These are phyloP conservation scores for Pseudodiploospora longispora DNA, from an alignment of 2,329 filamentous ascomycete species.

Conservation along the genomic window DNA sequence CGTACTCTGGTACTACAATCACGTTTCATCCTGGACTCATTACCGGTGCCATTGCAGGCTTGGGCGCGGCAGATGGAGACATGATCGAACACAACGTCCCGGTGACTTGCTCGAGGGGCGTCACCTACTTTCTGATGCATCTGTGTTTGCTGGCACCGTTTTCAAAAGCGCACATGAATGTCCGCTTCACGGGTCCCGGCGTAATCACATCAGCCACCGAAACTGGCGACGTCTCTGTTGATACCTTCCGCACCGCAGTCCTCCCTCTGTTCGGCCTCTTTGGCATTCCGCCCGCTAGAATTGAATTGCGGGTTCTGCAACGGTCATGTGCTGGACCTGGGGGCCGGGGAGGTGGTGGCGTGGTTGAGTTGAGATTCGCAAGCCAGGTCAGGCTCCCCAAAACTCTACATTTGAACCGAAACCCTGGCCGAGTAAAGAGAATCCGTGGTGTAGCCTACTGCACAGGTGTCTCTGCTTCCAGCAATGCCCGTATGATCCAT, in stretches of 20 bases:
- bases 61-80: slow-evolving; percentile 61
- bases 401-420: slow-evolving; percentile 79
- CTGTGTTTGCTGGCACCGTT: slow-evolving; percentile 89
- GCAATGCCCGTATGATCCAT: slow-evolving; percentile 94
- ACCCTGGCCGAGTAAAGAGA: slow-evolving; percentile 75
- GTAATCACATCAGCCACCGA: slow-evolving; percentile 86
- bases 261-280: slow-evolving; percentile 86
- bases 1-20: slow-evolving; percentile 88
- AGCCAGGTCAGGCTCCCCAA: slow-evolving; percentile 91
- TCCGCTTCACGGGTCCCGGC: slow-evolving; percentile 81
- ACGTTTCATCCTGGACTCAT: slow-evolving; percentile 90
- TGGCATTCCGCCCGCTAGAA: slow-evolving; percentile 68
- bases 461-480: slow-evolving; percentile 82
- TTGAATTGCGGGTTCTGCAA: slow-evolving; percentile 76
- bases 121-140: slow-evolving; percentile 87
- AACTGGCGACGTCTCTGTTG: slow-evolving; percentile 79
- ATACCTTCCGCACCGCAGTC: slow-evolving; percentile 88
- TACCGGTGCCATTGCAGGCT: slow-evolving; percentile 70
- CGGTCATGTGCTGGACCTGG: slow-evolving; percentile 69
- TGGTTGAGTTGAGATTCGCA: slow-evolving; percentile 89
- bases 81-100: slow-evolving; percentile 77
- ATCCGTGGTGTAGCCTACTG: slow-evolving; percentile 91
- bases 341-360: slow-evolving; percentile 74
- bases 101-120: slow-evolving; percentile 65
- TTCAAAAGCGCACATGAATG: slow-evolving; percentile 82